Evolutionary conservation across 2,329 filamentous ascomycete genomes (phyloP).

Genomic region (Verticillium nonalfalfae): DNA sequence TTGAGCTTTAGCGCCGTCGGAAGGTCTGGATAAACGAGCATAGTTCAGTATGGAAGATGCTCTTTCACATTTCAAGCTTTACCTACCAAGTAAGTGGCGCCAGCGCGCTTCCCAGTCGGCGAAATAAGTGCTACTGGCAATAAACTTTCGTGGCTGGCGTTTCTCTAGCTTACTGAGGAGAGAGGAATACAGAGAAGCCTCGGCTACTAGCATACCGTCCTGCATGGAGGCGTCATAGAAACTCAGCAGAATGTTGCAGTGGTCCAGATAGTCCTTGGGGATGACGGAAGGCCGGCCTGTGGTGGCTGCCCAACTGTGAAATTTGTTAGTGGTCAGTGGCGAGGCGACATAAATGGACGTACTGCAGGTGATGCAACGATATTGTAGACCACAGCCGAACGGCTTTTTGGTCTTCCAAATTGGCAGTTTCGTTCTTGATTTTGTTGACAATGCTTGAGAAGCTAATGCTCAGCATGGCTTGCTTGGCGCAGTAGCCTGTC

Average conservation of each 20-base stretch:
- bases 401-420: constrained; percentile 23
- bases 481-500: constrained; percentile 30
- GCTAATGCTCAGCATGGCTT: constrained; percentile 34
- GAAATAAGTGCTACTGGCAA: constrained; percentile 24
- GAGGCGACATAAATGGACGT: constrained; percentile 4
- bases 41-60: background rate
- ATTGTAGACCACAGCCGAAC: constrained; percentile 29
- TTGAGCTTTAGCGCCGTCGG: constrained; percentile 24
- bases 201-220: constrained; percentile 31
- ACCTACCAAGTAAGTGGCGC: constrained; percentile 24
- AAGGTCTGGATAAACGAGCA: constrained; percentile 14
- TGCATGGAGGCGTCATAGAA: constrained; percentile 34
- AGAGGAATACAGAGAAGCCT: constrained; percentile 28
- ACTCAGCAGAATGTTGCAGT: constrained; percentile 30
- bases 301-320: constrained; percentile 29
- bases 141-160: constrained; percentile 20
- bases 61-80: background rate
- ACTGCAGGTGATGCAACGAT: constrained; percentile 29
- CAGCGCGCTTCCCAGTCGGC: constrained; percentile 25
- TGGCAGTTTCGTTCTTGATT: constrained; percentile 22
- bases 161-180: constrained; percentile 26
- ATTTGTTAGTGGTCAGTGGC: background rate
- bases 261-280: constrained; percentile 27
- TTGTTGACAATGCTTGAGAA: constrained; percentile 32
- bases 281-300: constrained; percentile 31